phyloP scores from a whole-genome alignment of 2,329 filamentous ascomycete genomes.

The Penicillium sp. region DNA sequence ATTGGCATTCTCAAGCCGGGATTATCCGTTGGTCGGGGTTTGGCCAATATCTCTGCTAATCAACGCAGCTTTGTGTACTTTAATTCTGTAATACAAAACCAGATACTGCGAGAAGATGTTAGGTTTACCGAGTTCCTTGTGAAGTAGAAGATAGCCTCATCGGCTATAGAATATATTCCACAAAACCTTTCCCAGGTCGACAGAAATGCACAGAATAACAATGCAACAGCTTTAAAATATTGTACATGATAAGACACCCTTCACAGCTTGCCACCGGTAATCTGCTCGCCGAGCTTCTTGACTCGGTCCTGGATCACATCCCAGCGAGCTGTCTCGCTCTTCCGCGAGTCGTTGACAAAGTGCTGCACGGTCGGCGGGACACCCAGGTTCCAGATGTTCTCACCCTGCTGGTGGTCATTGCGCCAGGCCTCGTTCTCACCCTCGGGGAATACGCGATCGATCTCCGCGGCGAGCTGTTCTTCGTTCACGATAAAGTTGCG shows the following conservation, averaged over 20 bases:
- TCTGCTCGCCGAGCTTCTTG: slow-evolving; percentile 63
- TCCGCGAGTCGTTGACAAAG: slow-evolving; percentile 31
- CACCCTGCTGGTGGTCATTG: slow-evolving; percentile 42
- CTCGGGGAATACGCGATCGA: slow-evolving; percentile 74
- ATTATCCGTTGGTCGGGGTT: no score
- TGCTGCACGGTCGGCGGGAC: slow-evolving; percentile 43
- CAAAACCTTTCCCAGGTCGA: neutral
- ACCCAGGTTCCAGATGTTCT: slow-evolving; percentile 54
- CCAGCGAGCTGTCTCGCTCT: slow-evolving; percentile 36
- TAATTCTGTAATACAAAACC: neutral
- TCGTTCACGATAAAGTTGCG: slow-evolving; percentile 83
- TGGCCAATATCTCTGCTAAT: no score
- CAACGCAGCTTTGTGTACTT: neutral
- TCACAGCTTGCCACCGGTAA: slow-evolving; percentile 65
- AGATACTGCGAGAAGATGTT: neutral
- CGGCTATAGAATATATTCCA: neutral
- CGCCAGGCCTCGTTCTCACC: slow-evolving; percentile 47
- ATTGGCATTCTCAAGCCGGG: no score
- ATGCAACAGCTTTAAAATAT: slow-evolving; percentile 23
- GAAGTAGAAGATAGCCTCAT: neutral
- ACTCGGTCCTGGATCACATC: slow-evolving; percentile 56
- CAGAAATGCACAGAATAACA: slow-evolving; percentile 10
- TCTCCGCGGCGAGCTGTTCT: slow-evolving; percentile 67
- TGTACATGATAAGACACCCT: slow-evolving; percentile 22
- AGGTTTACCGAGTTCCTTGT: neutral